Conservation (phyloP, 306 rosid species). For the Alnus rubra region DNA sequence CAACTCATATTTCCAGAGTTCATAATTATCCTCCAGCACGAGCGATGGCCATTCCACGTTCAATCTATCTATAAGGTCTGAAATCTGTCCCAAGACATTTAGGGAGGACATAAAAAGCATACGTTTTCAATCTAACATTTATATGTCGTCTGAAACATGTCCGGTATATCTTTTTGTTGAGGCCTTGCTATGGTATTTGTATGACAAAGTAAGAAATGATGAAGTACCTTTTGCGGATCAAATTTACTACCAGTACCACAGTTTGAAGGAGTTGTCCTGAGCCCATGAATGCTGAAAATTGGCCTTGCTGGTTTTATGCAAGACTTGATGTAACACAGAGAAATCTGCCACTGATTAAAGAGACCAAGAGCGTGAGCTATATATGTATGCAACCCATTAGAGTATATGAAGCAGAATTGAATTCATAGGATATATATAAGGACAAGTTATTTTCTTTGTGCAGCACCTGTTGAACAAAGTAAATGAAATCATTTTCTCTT, state of each 20-base stretch:
- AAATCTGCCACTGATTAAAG: conserved; percentile 24
- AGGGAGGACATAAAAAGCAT: neutral
- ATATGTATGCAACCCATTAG: neutral
- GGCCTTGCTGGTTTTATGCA: conserved; percentile 31
- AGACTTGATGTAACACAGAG: conserved; percentile 13
- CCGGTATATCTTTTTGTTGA: neutral
- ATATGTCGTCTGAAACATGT: too few species aligned
- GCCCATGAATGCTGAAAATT: conserved; percentile 27
- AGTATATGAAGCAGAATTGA: neutral
- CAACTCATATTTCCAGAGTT: conserved; percentile 27
- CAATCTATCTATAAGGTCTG: conserved; percentile 13
- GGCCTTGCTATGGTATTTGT: neutral
- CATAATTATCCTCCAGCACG: conserved; percentile 2
- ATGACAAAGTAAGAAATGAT: neutral
- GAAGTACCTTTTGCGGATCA: conserved; percentile 15
- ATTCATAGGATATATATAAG: neutral
- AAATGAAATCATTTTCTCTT: conserved; percentile 16
- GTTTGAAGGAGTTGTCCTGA: conserved; percentile 1
- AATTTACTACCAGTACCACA: neutral
- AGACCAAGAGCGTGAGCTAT: neutral
- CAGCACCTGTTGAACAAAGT: conserved; percentile 31
- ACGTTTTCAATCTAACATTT: neutral
- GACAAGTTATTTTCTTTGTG: neutral
- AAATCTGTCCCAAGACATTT: conserved; percentile 14
- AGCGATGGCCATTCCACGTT: conserved; percentile 33